Evolutionary conservation across 805 yeast genomes (phyloP), one percentile per base, ranked within the genome.

Genomic region (Ogataea paradorogensis): DNA sequence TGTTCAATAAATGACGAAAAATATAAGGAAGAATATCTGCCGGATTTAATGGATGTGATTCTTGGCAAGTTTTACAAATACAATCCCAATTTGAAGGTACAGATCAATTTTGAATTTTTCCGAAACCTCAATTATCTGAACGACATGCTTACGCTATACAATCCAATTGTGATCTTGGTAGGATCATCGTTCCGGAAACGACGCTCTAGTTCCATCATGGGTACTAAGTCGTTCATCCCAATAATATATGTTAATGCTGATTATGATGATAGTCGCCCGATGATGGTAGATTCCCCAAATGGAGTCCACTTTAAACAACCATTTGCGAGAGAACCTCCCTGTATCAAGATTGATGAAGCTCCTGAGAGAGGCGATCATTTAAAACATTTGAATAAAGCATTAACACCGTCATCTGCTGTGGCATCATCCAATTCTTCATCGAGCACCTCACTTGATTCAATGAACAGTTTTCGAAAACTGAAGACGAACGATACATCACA

Each of bases 21-120:
- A 7, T 38, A 49, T 32, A 38, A 55, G 13, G 49, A 56, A 10
- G 47, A 48, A 6, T 54, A 50, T 21, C 39, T 56, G n/a, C 33
- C 43, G n/a, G 56, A 53, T 42, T 59, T 76, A 24, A 70, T 72
- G 66, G 55, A 59, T 11, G 69, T 75, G 47, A 59, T 73, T 16
- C 53, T 71, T 9, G 13, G 15, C 27, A 50, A 47, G 40, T 38
- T 61, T 25, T 31, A 35, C 13, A 32, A 38, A 28, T 40, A 64
- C 15, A 62, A 66, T 41, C 67, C 70, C 0, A 47, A 63, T 13
- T 55, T 67, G 13, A 69, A 70, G 25, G 64, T 74, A 24, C 70
- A 67, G 46, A 56, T 81, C 10, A 68, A 78, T 3, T 73, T 82
- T 32, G 90, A 83, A 50, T 60, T 83, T 18, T 80, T 74, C 18